Evolutionary conservation across 2,329 filamentous ascomycete genomes (phyloP), one percentile per base, ranked within the genome.

Genomic region (Boeremia lycopersici): DNA sequence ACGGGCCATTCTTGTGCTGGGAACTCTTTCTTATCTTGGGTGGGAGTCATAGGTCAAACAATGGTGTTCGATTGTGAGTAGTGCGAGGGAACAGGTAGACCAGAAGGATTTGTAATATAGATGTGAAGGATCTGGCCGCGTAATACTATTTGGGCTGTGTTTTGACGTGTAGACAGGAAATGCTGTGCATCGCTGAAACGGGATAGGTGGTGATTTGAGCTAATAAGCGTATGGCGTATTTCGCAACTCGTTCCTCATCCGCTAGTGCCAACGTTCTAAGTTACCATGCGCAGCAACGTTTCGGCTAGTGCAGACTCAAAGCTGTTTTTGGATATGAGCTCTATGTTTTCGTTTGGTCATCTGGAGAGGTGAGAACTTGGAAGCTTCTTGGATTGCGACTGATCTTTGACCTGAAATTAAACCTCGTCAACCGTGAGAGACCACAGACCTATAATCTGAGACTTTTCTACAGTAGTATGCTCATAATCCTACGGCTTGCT

Each of bases 401-500:
- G 19, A 23, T 23, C 19, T 23, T 15, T 13, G 11, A 5, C 31
- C 15, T 35, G 10, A 10, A 35, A 4, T 11, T 12, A 12, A 34
- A 15, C 13, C n/a, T 34, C 15, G 15, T 8, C 34, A 10, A 9
- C 15, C 7, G 5, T 23, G 5, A 23, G 2, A 23, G 19, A 23
- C 19, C 19, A 23, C 19, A 23, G 19, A 23, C 19, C 19, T 23
- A 23, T 23, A 3, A 3, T 23, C 19, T 3, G 5, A 23, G 19
- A 5, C 19, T 23, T 5, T 23, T 23, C n/a, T 23, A 23, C 19
- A 23, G 19, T 23, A 23, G 5, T 23, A 34, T 6, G 33, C 33
- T 38, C 29, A 38, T 39, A 46, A 25, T 30, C 45, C 36, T 25
- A 50, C 57, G 26, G 35, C 39, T n/a, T 57, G 35, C 30, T 50